phyloP scores from a whole-genome alignment of 495 filamentous ascomycete species.

The Aspergillus asperescens region DNA sequence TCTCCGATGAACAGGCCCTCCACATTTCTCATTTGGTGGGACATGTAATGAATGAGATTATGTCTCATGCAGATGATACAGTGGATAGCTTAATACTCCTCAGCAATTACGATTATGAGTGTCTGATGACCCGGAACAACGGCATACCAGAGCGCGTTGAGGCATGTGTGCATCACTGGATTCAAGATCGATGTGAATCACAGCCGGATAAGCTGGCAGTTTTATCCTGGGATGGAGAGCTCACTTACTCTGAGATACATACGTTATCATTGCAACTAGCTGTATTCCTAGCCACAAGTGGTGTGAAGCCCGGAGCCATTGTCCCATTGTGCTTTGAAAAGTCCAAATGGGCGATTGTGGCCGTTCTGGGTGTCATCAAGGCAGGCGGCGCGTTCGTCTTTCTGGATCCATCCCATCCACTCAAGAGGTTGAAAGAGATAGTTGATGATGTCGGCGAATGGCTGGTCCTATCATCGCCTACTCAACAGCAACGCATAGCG shows the following conservation, averaged over 20 bases:
- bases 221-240: background rate
- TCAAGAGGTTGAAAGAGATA: background rate
- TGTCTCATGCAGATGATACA: no score
- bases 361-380: background rate
- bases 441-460: background rate
- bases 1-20: no score
- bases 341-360: background rate
- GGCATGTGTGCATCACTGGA: no score
- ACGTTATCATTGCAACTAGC: background rate
- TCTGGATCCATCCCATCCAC: background rate
- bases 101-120: no score
- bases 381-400: background rate
- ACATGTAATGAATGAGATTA: no score
- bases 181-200: no score
- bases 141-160: no score
- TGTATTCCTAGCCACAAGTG: background rate
- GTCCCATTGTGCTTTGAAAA: background rate
- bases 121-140: no score
- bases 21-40: no score
- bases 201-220: no score
- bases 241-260: background rate
- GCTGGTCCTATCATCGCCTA: background rate
- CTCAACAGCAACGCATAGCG: background rate
- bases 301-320: background rate
- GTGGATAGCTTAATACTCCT: no score